phyloP scores from a whole-genome alignment of 345 rosid genomes.

The Pistacia atlantica region DNA sequence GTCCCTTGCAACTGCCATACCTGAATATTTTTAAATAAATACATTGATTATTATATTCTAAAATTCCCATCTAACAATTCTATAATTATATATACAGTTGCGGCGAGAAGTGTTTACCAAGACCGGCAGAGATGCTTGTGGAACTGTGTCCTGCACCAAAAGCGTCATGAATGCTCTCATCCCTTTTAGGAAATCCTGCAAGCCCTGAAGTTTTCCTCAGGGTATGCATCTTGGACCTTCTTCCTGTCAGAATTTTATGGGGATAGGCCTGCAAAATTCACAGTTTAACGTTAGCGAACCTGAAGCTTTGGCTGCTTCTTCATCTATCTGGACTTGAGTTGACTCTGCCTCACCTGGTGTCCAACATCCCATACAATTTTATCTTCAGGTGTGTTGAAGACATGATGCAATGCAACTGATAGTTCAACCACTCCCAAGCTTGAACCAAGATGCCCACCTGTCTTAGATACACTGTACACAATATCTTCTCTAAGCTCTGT shows the following conservation, averaged over 20 bases:
- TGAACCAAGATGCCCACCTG: conserved; percentile 73
- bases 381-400: conserved; percentile 66
- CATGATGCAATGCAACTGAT: conserved; percentile 63
- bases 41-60: background rate
- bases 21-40: conserved; percentile 25
- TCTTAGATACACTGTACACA: conserved; percentile 50
- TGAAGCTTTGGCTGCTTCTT: background rate
- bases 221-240: conserved; percentile 72
- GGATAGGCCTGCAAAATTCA: conserved; percentile 57
- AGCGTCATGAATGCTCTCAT: conserved; percentile 68
- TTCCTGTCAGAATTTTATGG: conserved; percentile 77
- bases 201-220: conserved; percentile 72
- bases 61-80: background rate
- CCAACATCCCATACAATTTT: conserved; percentile 84
- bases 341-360: conserved; percentile 54
- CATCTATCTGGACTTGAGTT: background rate
- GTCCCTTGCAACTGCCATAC: conserved; percentile 80
- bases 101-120: conserved; percentile 41
- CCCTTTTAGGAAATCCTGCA: conserved; percentile 76
- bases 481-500: conserved; percentile 68
- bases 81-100: no score
- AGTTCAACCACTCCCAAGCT: conserved; percentile 74
- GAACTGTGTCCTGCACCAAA: conserved; percentile 81
- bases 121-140: conserved; percentile 82
- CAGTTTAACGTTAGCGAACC: background rate